Evolutionary conservation across 73 alveolate species (phyloP).

Genomic region (Paraurostyla sp.): DNA sequence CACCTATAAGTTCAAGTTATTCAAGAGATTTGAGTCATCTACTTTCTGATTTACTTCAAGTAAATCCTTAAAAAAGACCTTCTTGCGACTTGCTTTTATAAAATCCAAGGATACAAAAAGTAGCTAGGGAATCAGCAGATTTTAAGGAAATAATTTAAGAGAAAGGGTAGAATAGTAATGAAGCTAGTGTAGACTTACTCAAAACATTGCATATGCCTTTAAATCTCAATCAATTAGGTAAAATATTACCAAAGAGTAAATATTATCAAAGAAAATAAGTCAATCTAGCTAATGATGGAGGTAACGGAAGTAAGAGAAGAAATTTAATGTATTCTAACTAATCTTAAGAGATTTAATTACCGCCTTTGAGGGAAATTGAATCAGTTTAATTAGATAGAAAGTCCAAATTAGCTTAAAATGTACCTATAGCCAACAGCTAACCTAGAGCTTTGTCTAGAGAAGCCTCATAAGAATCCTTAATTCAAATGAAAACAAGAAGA

Average conservation of each 20-base stretch:
- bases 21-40: conserved; percentile 86
- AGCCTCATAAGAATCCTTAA: conserved; percentile 17
- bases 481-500: conserved; percentile 18
- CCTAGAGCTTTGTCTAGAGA: conserved; percentile 28
- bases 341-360: not conserved
- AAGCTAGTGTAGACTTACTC: conserved; percentile 4
- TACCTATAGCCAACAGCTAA: not conserved
- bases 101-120: not conserved
- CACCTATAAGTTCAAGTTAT: conserved; percentile 84
- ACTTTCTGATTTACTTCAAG: conserved; percentile 79
- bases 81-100: conserved; percentile 78
- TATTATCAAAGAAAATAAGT: conserved; percentile 5
- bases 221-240: conserved; percentile 14
- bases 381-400: conserved; percentile 10
- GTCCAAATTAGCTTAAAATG: not conserved
- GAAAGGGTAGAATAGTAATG: not conserved
- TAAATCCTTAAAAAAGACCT: conserved; percentile 90
- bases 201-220: conserved; percentile 31
- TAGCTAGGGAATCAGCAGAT: not conserved
- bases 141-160: conserved; percentile 8
- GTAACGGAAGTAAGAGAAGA: not conserved
- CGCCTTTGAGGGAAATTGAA: conserved; percentile 31
- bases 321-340: not conserved
- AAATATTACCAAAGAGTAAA: conserved; percentile 36
- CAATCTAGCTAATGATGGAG: not conserved